Percentiles rank a stretch among this genome's conserved stretches.
These are phyloP conservation scores for Phytophthora sansomeana DNA, from an alignment of 352 stramenopile species.

Conservation along the genomic window DNA sequence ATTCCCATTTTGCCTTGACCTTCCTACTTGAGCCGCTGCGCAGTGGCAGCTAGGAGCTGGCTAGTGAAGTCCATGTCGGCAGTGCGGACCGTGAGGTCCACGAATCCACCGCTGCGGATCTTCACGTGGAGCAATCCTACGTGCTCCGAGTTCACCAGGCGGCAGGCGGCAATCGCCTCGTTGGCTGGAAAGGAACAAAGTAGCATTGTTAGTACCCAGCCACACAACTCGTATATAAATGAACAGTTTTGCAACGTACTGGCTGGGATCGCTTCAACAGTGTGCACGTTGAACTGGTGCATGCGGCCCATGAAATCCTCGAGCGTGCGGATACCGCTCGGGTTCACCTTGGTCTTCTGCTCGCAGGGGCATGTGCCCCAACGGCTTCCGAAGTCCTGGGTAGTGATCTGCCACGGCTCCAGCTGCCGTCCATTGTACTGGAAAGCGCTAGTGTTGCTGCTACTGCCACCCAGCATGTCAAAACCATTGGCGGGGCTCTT, in stretches of 20 bases:
- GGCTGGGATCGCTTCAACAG: slow-evolving; percentile 83
- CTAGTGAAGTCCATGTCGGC: slow-evolving; percentile 87
- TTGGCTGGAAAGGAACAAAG: slow-evolving; percentile 56
- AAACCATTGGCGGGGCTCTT: slow-evolving; percentile 41
- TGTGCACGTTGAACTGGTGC: slow-evolving; percentile 83
- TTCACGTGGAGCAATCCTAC: slow-evolving; percentile 90
- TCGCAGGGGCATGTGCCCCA: slow-evolving; percentile 87
- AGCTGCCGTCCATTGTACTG: slow-evolving; percentile 84
- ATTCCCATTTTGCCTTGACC: slow-evolving; percentile 24
- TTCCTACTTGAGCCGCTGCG: slow-evolving; percentile 73
- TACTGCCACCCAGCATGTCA: slow-evolving; percentile 44
- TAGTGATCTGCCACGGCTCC: slow-evolving; percentile 89
- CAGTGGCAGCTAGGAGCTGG: slow-evolving; percentile 69
- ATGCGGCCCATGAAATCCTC: slow-evolving; percentile 87
- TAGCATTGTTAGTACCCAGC: slow-evolving; percentile 19
- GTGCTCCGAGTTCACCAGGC: slow-evolving; percentile 83
- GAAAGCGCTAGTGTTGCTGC: slow-evolving; percentile 50
- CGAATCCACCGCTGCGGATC: slow-evolving; percentile 81
- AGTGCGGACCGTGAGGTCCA: slow-evolving; percentile 88
- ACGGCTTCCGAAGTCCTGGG: slow-evolving; percentile 85
- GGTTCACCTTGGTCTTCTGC: slow-evolving; percentile 87
- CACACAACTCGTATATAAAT: slow-evolving; percentile 15
- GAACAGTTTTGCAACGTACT: slow-evolving; percentile 63
- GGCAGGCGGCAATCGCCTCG: slow-evolving; percentile 86
- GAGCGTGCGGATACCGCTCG: slow-evolving; percentile 80